Conservation (phyloP, 192 early-diverging fungal genomes). For the Linnemannia hyalina region DNA sequence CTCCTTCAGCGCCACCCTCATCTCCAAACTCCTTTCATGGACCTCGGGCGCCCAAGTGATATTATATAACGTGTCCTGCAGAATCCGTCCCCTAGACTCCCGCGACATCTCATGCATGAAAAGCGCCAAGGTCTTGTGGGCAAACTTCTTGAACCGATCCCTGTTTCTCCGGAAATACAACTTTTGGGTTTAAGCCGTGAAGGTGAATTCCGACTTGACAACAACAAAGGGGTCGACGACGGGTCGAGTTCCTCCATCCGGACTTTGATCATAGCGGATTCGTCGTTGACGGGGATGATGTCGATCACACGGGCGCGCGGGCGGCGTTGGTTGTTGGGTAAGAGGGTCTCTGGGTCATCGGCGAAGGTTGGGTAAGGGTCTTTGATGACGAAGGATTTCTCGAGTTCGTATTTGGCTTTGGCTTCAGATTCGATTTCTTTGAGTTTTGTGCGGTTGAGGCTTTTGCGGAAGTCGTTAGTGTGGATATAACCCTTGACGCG, state of each 20-base stretch:
- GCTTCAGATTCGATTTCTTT: background rate
- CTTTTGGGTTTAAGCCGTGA: conserved; percentile 59
- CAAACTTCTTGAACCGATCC: conserved; percentile 63
- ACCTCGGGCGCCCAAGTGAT: conserved; percentile 60
- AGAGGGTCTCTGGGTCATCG: background rate
- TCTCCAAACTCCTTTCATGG: conserved; percentile 29
- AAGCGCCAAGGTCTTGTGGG: conserved; percentile 54
- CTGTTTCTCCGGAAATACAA: conserved; percentile 57
- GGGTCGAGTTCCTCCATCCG: conserved; percentile 58
- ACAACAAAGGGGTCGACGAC: conserved; percentile 72
- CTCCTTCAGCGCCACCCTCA: conserved; percentile 51
- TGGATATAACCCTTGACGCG: background rate
- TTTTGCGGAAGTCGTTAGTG: background rate
- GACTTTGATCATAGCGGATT: conserved; percentile 68
- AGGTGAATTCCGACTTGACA: conserved; percentile 65
- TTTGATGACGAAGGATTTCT: background rate
- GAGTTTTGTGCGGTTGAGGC: background rate
- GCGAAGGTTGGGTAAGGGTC: background rate
- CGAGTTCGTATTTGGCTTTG: background rate
- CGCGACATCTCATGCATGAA: background rate
- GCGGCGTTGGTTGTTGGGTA: background rate
- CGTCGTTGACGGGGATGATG: conserved; percentile 69
- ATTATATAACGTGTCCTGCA: conserved; percentile 38
- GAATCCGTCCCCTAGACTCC: conserved; percentile 31
- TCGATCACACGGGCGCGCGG: conserved; percentile 55